These are phyloP conservation scores for Cadophora malorum DNA, from an alignment of 2,329 filamentous ascomycete species.

Conservation along the genomic window DNA sequence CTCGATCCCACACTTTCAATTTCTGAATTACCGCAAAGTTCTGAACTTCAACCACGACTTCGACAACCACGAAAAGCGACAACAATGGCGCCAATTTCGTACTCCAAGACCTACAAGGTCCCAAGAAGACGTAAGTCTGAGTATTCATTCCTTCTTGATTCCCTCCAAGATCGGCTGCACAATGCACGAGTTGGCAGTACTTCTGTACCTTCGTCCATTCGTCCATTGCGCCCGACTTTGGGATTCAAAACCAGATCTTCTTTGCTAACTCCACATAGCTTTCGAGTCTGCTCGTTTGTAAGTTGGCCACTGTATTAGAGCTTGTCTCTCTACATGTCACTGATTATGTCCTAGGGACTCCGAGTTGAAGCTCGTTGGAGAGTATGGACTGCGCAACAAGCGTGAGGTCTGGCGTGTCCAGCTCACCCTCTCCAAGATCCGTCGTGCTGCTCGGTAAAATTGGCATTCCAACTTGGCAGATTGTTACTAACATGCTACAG, in stretches of 20 bases:
- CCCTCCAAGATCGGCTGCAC: not conserved
- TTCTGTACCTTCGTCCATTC: not conserved
- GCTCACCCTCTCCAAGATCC: conserved; percentile 99
- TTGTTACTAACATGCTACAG: conserved; percentile 54
- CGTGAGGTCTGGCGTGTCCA: conserved; percentile 99
- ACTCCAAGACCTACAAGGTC: conserved; percentile 99
- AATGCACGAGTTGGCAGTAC: not conserved
- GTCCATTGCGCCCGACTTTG: not conserved
- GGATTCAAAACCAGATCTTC: not conserved
- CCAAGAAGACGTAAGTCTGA: conserved; percentile 72
- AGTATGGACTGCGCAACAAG: conserved; percentile 99
- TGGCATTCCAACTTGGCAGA: not conserved
- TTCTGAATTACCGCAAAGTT: conserved; percentile 20
- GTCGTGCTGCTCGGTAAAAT: conserved; percentile 98
- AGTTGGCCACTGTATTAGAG: conserved; percentile 99
- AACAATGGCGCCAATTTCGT: conserved; percentile 67
- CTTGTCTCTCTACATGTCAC: conserved; percentile 98
- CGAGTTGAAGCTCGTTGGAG: conserved; percentile 99
- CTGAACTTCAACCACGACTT: conserved; percentile 26
- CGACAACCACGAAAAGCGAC: conserved; percentile 36
- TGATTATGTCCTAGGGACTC: conserved; percentile 85
- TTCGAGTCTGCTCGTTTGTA: conserved; percentile 99
- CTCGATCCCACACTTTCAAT: conserved; percentile 9
- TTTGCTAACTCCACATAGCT: conserved; percentile 57
- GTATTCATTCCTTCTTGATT: not conserved